Evolutionary conservation across 257 asterid species (phyloP).

Genomic region (Ilex aquifolium): DNA sequence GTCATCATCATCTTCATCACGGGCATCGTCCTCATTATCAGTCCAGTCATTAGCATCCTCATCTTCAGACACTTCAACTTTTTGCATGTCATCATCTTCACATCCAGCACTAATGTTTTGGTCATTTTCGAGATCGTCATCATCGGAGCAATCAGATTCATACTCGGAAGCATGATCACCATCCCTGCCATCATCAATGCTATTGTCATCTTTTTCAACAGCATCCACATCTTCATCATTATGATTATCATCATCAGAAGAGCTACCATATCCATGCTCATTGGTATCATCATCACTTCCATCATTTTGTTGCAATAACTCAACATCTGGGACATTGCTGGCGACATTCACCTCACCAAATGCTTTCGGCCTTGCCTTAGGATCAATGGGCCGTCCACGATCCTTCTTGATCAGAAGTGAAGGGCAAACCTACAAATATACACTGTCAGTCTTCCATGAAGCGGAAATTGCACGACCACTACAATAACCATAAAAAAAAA

Average conservation of each 20-base stretch:
- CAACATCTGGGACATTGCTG: conserved; percentile 71
- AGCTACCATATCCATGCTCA: conserved; percentile 10
- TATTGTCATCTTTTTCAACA: too few relatives aligned
- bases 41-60: conserved; percentile 20
- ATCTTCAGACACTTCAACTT: conserved; percentile 33
- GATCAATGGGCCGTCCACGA: conserved; percentile 71
- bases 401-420: conserved; percentile 81
- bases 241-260: conserved; percentile 22
- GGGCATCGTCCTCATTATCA: conserved; percentile 23
- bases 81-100: conserved; percentile 20
- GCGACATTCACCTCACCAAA: conserved; percentile 74
- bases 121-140: conserved; percentile 30
- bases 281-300: conserved; percentile 43
- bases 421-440: conserved; percentile 72
- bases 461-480: not conserved
- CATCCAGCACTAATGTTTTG: conserved; percentile 22
- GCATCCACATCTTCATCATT: conserved; percentile 4
- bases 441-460: conserved; percentile 6
- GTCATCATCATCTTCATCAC: conserved; percentile 27
- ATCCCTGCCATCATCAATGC: not conserved
- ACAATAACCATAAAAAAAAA: not conserved
- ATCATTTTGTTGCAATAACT: conserved; percentile 51
- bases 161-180: conserved; percentile 14
- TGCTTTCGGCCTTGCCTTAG: conserved; percentile 80
- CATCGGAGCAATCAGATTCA: conserved; percentile 29